Evolutionary conservation across 495 filamentous ascomycete genomes (phyloP).

Genomic region (Penicillium chermesinum): DNA sequence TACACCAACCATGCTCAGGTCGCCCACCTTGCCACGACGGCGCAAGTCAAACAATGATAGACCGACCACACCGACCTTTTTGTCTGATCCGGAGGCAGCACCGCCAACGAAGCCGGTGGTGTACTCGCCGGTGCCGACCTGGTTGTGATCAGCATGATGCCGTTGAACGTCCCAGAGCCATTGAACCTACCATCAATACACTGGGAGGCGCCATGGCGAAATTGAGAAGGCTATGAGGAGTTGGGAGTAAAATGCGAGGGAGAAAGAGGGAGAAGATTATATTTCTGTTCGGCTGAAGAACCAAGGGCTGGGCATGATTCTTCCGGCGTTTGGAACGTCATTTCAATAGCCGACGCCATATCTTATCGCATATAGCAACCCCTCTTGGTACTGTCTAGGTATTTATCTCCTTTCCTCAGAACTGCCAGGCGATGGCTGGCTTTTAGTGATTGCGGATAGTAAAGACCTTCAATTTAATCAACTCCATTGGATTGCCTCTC

Average conservation of each 20-base stretch:
- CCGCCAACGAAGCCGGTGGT: slow-evolving; percentile 85
- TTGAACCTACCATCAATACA: slow-evolving; percentile 71
- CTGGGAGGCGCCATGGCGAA: slow-evolving; percentile 67
- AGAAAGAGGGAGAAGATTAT: slow-evolving; percentile 5
- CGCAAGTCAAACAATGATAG: slow-evolving; percentile 86
- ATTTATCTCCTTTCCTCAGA: too few species aligned
- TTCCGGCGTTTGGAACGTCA: slow-evolving; percentile 23
- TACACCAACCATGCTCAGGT: slow-evolving; percentile 84
- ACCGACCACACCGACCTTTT: slow-evolving; percentile 90
- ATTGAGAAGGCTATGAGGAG: not conserved
- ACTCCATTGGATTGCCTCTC: too few species aligned
- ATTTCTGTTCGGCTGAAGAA: not conserved
- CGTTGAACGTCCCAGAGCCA: not conserved
- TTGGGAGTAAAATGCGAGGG: slow-evolving; percentile 9
- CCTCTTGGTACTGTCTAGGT: not conserved
- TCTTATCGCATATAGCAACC: slow-evolving; percentile 10
- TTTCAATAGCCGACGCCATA: slow-evolving; percentile 27
- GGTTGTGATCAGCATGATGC: slow-evolving; percentile 15
- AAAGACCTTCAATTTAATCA: too few species aligned
- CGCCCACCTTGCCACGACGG: slow-evolving; percentile 78
- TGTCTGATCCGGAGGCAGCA: slow-evolving; percentile 74
- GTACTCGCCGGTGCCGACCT: slow-evolving; percentile 92
- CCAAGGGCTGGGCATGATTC: slow-evolving; percentile 24
- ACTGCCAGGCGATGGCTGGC: too few species aligned
- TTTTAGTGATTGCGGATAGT: too few species aligned